Conservation (phyloP, 2,329 filamentous ascomycete genomes). For the Achaetomium macrosporum region DNA sequence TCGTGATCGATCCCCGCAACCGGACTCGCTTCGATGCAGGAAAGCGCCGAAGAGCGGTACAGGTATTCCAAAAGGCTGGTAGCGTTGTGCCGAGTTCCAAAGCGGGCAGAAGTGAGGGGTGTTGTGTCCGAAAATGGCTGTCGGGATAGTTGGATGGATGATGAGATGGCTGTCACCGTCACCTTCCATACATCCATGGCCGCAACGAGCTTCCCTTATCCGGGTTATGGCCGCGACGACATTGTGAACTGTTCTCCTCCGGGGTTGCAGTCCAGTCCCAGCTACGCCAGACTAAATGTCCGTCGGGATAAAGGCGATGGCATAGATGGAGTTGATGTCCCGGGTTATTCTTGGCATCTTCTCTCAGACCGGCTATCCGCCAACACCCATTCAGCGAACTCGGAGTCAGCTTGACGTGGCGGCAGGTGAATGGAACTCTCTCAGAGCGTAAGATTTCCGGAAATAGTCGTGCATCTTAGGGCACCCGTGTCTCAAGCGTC, state of each 20-base stretch:
- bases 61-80: conserved; percentile 1
- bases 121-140: background rate
- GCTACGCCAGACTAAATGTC: background rate
- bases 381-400: too few relatives aligned
- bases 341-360: too few relatives aligned
- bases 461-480: too few relatives aligned
- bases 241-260: background rate
- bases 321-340: conserved; percentile 11
- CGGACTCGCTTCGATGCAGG: conserved; percentile 11
- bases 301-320: conserved; percentile 15
- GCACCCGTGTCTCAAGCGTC: too few relatives aligned
- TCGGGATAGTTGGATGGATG: background rate
- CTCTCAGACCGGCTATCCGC: too few relatives aligned
- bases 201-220: background rate
- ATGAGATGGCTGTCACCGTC: conserved; percentile 1
- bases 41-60: background rate
- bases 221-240: background rate
- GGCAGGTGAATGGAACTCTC: too few relatives aligned
- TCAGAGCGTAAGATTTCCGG: too few relatives aligned
- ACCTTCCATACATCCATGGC: background rate
- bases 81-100: background rate
- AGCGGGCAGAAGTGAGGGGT: background rate
- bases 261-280: background rate
- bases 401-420: too few relatives aligned
- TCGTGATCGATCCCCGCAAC: too few relatives aligned